phyloP scores from a whole-genome alignment of 2,329 filamentous ascomycete species.

The Calonectria hongkongensis region DNA sequence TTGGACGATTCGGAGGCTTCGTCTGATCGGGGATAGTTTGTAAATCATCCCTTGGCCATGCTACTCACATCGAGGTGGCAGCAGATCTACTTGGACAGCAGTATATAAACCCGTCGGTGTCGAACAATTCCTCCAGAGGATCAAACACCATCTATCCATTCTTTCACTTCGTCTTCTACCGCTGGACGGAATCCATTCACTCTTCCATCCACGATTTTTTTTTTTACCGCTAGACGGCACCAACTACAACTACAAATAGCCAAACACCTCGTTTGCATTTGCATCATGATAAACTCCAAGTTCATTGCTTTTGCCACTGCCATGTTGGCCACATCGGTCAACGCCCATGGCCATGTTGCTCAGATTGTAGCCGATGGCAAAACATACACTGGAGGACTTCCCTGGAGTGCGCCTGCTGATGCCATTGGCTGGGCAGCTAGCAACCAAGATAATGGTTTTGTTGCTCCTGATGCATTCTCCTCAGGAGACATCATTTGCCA shows the following conservation, averaged over 20 bases:
- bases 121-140: background rate
- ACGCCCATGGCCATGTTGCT: constrained; percentile 56
- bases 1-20: background rate
- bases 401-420: constrained; percentile 53
- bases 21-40: background rate
- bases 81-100: background rate
- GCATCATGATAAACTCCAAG: constrained; percentile 22
- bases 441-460: constrained; percentile 66
- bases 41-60: background rate
- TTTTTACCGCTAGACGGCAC: constrained; percentile 8
- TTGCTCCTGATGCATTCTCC: constrained; percentile 64
- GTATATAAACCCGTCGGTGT: background rate
- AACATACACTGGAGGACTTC: constrained; percentile 58
- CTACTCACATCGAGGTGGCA: background rate
- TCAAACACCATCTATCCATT: constrained; percentile 11
- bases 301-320: constrained; percentile 44
- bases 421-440: constrained; percentile 61
- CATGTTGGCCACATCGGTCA: constrained; percentile 53
- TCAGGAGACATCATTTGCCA: constrained; percentile 69
- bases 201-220: background rate
- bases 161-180: constrained; percentile 6
- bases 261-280: constrained; percentile 36
- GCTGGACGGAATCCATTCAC: constrained; percentile 23
- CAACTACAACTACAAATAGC: constrained; percentile 22
- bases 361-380: constrained; percentile 52